phyloP scores from a whole-genome alignment of 805 yeast species.

The Geotrichum ghanense region DNA sequence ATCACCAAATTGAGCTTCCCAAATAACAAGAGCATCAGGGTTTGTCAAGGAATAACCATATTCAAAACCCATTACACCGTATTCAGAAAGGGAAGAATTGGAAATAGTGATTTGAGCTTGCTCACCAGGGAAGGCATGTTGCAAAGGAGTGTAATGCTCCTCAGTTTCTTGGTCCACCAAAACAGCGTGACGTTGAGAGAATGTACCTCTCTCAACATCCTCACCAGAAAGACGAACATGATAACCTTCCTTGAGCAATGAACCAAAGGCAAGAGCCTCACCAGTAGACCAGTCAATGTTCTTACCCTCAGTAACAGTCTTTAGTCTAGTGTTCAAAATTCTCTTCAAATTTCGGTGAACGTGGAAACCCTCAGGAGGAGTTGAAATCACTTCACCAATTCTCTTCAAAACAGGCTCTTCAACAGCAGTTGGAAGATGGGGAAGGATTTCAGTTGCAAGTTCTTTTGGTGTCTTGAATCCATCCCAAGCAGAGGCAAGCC shows the following conservation, averaged over 20 bases:
- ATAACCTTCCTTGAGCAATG: slow-evolving; percentile 83
- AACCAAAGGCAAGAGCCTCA: slow-evolving; percentile 96
- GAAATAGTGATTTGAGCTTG: slow-evolving; percentile 61
- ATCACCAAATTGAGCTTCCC: slow-evolving; percentile 99
- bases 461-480: slow-evolving; percentile 97
- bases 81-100: slow-evolving; percentile 94
- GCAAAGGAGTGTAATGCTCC: slow-evolving; percentile 72
- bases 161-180: slow-evolving; percentile 92
- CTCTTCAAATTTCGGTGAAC: slow-evolving; percentile 94
- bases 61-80: slow-evolving; percentile 98
- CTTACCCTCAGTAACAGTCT: slow-evolving; percentile 77
- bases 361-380: slow-evolving; percentile 79
- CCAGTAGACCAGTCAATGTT: slow-evolving; percentile 99
- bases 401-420: slow-evolving; percentile 57
- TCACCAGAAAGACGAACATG: slow-evolving; percentile 97
- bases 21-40: slow-evolving; percentile 92
- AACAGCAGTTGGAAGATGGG: slow-evolving; percentile 93
- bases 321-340: slow-evolving; percentile 77
- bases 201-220: slow-evolving; percentile 99
- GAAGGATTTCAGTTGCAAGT: slow-evolving; percentile 88
- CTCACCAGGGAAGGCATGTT: slow-evolving; percentile 73
- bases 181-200: slow-evolving; percentile 98
- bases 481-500: slow-evolving; percentile 99
- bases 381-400: slow-evolving; percentile 67
- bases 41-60: slow-evolving; percentile 97